Evolutionary conservation across 2,329 filamentous ascomycete species (phyloP), one percentile per base, ranked within the genome.

Genomic region (Mollisiaceae sp.): DNA sequence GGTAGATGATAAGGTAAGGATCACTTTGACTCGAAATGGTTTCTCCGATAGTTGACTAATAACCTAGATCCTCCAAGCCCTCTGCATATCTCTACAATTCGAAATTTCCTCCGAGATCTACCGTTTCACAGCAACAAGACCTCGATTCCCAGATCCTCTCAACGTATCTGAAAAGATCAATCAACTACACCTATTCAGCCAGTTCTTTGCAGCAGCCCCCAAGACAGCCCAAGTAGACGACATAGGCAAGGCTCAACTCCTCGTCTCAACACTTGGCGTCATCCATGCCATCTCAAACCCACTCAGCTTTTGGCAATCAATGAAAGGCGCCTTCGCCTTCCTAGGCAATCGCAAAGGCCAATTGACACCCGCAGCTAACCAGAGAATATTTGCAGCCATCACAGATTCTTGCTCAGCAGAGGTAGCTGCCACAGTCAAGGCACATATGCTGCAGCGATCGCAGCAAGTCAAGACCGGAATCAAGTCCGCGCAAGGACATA

Each of bases 261-360:
- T 41, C 11, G 38, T 41, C 41, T 62, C 60, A 36, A 62, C 60
- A 57, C 52, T 62, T 15, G 60, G 60, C 20, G 38, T 24, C 24
- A 62, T 62, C 20, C 60, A 62, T 22, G 60, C 60, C 36, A 57
- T 62, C 52, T 22, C 39, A 5, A 62, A 62, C 27, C 60, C 60
- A 1, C 56, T 62, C 38, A 50, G 60, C 22, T 62, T 62, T 24
- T 62, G 60, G 54, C 60, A 62, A 35, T 62, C 60, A 11, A 18
- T 62, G 9, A 62, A 62, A 58, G 60, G 60, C 1, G 60, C 39
- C 4, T 62, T 62, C 45, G 36, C 60, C 15, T 62, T 57, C 38
- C 8, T 62, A 4, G 60, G 54, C 9, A 62, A 62, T 32, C 38
- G 54, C 12, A 62, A 62, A 24, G 60, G 60, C 20, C 52, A 62